phyloP scores from a whole-genome alignment of 305 asterid genomes.

The Solanum aculeatissimum region DNA sequence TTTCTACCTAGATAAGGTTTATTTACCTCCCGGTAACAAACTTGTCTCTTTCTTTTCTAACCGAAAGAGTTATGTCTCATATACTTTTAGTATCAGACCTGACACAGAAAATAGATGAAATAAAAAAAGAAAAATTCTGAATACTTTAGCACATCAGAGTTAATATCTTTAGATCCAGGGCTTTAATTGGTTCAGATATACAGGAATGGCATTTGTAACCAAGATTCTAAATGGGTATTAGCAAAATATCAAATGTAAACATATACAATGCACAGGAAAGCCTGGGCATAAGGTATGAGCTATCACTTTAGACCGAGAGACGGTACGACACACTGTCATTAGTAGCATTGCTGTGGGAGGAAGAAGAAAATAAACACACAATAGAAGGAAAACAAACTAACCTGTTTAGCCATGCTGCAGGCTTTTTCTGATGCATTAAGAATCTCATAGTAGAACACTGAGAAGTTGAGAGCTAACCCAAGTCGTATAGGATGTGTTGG shows the following conservation, averaged over 20 bases:
- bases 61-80: not conserved
- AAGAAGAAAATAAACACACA: not conserved
- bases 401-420: conserved; percentile 65
- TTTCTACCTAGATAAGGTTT: not conserved
- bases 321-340: not conserved
- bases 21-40: not conserved
- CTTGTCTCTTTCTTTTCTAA: not conserved
- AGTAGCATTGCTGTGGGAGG: not conserved
- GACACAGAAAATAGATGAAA: not conserved
- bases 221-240: not conserved
- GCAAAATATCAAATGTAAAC: not conserved
- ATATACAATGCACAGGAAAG: not conserved
- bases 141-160: not conserved
- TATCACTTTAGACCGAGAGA: not conserved
- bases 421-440: conserved; percentile 55
- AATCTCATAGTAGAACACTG: conserved; percentile 59
- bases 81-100: not conserved
- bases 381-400: conserved; percentile 4
- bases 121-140: not conserved
- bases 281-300: not conserved
- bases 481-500: conserved; percentile 66
- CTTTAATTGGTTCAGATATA: not conserved
- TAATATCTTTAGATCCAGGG: not conserved
- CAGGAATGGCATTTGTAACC: not conserved
- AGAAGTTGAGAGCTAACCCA: conserved; percentile 59